Base-by-base conservation (phyloP, 2,329 filamentous ascomycete species). In the Geosmithia putterillii region DNA sequence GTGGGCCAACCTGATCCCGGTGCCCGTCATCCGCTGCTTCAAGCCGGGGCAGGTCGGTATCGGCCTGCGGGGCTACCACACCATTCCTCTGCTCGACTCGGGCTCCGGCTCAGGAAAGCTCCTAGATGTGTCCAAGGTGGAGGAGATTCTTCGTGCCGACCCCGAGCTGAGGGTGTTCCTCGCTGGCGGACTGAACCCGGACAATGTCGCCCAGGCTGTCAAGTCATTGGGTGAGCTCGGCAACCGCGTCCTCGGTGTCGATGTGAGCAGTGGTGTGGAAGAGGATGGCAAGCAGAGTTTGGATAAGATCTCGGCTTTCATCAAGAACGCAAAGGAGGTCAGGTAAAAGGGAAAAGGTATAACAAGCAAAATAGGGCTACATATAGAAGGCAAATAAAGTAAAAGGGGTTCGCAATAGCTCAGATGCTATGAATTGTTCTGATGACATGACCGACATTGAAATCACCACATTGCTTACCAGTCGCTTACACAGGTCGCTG, bases 251-350 rank as follows among this genome's bases (percentile, higher is more conserved):
- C 67, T 88, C 28, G 89, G 83, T 2, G 84, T 98, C 3, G 92
- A 98, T 66, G 86, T 95, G 18, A 95, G 88, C 61, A 95, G 86
- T 55, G 94, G 94, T 1, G 88, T 98, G 2, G 92, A 96, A 63
- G 80, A 79, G 32, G 75, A 83, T 52, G 90, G 88, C 2, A 69
- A 78, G 57, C 92, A 98, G 63, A 84, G 81, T 60, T 54, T 90
- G 45, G 75, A 78, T 17, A 94, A 83, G 66, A 96, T 98, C 51
- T 69, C 70, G 49, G 76, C 74, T 4, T 98, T 98, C 62, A 70
- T 96, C 36, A 74, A 76, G 57, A 78, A 79, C 32, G 86, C 81
- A 0, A 92, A 92, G 60, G 61, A 63, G 25, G 66, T 76, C 45
- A 63, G 69, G 55, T 74, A 68, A n/a, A 39, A 8, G 15, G 10